Base-by-base conservation (phyloP, 495 filamentous ascomycete species). In the Penicillium tannophilum region DNA sequence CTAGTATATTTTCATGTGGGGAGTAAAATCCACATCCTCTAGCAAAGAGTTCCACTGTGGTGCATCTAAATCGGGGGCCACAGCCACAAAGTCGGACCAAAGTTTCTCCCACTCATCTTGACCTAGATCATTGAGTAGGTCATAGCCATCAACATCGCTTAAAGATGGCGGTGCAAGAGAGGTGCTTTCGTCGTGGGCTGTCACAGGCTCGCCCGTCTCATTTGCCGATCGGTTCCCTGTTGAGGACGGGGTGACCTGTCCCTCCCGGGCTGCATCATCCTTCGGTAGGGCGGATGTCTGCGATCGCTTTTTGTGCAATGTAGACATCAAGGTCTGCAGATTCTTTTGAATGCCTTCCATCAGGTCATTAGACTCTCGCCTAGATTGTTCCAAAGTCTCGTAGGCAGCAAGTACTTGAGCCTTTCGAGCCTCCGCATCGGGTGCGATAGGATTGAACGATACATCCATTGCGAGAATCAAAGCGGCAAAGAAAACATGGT, bases 401-500 rank as follows among this genome's bases (percentile, higher is more conserved):
- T 64, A 68, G 1, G 64, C 66, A 8, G 60, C 58, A n/a, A 71
- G 39, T 1, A 72, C 66, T 39, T 68, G 64, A 1, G 62, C 44
- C 44, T 69, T 68, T 3, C 60, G 59, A 39, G 57, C 33, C 12
- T 63, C 61, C 1, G 64, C 65, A 9, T 67, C 64, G 16, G 62
- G 65, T 19, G 67, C 61, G 9, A 47, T 17, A 2, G 65, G 66
- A 16, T 71, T 62, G 26, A 73, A 65, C 3, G 68, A 69, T 3
- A 69, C 66, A 19, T 73, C 66, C 26, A 66, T 65, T 17, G 68
- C 71, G 7, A 73, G 52, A 10, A 67, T 65, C 19, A 73, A 42
- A 16, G 71, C 71, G 12, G 68, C 71, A 28, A 67, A 57, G 48
- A 68, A 68, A 9, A 71, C 55, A 56, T 73, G 68, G 26, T 71